Percentiles rank a stretch among this genome's conserved stretches.
These are phyloP conservation scores for Aspergillus ostianus DNA, from an alignment of 495 filamentous ascomycete genomes.

Conservation along the genomic window DNA sequence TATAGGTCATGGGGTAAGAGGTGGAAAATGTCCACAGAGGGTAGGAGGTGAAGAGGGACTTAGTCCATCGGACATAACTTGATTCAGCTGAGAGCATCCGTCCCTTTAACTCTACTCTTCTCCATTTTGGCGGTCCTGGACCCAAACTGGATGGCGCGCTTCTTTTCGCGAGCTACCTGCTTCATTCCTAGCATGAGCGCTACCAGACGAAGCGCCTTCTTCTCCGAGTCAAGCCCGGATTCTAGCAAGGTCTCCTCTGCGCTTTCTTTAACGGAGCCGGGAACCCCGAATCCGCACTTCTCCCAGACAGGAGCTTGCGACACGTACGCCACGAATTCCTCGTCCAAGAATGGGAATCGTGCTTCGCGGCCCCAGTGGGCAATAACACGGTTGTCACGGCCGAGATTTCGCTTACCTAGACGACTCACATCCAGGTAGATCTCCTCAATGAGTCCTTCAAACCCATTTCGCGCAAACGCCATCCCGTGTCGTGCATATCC, in stretches of 20 bases:
- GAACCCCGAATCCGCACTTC: conserved; percentile 75
- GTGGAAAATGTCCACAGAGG: conserved; percentile 3
- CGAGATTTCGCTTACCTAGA: conserved; percentile 89
- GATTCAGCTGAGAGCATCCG: conserved; percentile 45
- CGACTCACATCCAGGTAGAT: conserved; percentile 82
- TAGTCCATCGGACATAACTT: not conserved
- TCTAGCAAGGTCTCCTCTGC: conserved; percentile 9
- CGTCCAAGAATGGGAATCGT: conserved; percentile 90
- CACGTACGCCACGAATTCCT: conserved; percentile 79
- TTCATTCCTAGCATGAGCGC: conserved; percentile 72
- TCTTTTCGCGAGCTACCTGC: conserved; percentile 76
- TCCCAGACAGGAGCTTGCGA: conserved; percentile 70
- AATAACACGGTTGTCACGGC: conserved; percentile 88
- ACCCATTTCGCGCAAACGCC: conserved; percentile 67
- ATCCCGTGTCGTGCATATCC: conserved; percentile 85
- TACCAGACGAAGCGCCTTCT: conserved; percentile 75
- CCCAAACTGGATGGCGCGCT: conserved; percentile 90
- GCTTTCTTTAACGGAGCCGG: conserved; percentile 1
- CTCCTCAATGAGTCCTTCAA: conserved; percentile 72
- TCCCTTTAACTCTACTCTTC: conserved; percentile 68
- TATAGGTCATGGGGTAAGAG: not conserved
- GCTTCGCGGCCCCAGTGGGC: conserved; percentile 87
- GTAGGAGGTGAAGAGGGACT: conserved; percentile 6
- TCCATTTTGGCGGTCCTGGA: conserved; percentile 86
- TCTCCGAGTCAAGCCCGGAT: conserved; percentile 66